Base-by-base conservation (phyloP, 2,329 filamentous ascomycete species). In the Endocalyx cinctus region DNA sequence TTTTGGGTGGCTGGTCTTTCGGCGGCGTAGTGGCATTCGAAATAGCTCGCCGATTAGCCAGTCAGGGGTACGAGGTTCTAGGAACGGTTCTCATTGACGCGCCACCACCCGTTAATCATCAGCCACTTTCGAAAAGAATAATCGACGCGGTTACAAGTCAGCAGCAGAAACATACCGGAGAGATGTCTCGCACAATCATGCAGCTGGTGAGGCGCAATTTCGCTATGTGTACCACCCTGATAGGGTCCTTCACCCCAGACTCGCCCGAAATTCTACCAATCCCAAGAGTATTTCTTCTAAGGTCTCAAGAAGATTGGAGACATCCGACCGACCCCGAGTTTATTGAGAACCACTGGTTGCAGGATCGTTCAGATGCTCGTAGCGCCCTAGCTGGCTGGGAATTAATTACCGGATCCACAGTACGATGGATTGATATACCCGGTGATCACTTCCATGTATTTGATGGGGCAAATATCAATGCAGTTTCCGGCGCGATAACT, bases 1-100 rank as follows among this genome's bases (percentile, higher is more conserved):
- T 65, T 32, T 55, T 77, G 1, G 70, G 68, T 35, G 75, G 76
- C n/a, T 79, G 74, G 75, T 77, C 69, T 12, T 72, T 72, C 5
- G 77, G 76, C 20, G 74, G 74, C 10, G 69, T 77, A 25, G 66
- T 70, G 32, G 72, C 74, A 11, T 78, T 66, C 43, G 67, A 73
- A 34, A 62, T 61, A 4, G 62, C 64, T 2, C 57, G 57, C 11
- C 56, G 62, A 17, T 50, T 70, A 6, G 54, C 59, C 16, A 48
- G 54, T 17, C 47, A 56, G 17, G 63, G 62, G 5, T 57, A 64
- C 31, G 48, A 43, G 17, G 60, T 66, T 14, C 52, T 57, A 14
- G 57, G 58, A 10, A 47, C 68, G 10, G 48, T 70, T 8, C 52
- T 70, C 11, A 57, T 70, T 16, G 67, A 70, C 43, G 60, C 64